Base-by-base conservation (phyloP, 768 basidiomycete species). In the Mycena haematopus region DNA sequence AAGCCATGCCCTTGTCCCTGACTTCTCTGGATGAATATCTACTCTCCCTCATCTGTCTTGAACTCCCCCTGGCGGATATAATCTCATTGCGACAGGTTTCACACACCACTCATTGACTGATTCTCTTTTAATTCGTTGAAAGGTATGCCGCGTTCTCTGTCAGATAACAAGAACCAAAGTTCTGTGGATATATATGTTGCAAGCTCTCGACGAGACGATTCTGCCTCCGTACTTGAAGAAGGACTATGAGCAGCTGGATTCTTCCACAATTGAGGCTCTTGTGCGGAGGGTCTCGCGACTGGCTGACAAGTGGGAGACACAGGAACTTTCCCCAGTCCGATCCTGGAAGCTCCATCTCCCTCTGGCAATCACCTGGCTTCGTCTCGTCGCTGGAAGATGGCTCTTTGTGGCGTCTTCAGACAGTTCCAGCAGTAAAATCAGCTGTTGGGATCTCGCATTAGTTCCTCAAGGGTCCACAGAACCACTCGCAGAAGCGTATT, bases 341-440 rank as follows among this genome's bases (percentile, higher is more conserved):
- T 19, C 17, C 11, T 52, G 38, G 35, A 31, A 33, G 2, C 33
- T 57, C 14, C 1, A 21, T 29, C 61, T 66, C 3, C 60, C 65
- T 31, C 63, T 52, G 24, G 61, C 63, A n/a, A 57, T 67, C 10
- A 65, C 58, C 9, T 67, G 66, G 66, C 53, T 67, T 14, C 66
- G 59, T 54, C 31, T 67, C 10, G 58, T 67, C 8, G 35, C 22
- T 22, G 66, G 57, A 29, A 29, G 5, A n/a, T 64, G 58, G 57
- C 57, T 64, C 3, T 64, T 64, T 21, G 63, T 64, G 10, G 63
- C 66, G 2, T 64, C 62, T 8, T 67, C 66, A 2, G 63, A 67
- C 52, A 45, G 31, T 6, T 3, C 24, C 11, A 51, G 6, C 53
- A 67, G 63, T 33, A 60, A 52, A 36, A 22, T 67, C 15, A 58